phyloP scores from a whole-genome alignment of 495 filamentous ascomycete genomes.

The Aspergillus bertholletiae region DNA sequence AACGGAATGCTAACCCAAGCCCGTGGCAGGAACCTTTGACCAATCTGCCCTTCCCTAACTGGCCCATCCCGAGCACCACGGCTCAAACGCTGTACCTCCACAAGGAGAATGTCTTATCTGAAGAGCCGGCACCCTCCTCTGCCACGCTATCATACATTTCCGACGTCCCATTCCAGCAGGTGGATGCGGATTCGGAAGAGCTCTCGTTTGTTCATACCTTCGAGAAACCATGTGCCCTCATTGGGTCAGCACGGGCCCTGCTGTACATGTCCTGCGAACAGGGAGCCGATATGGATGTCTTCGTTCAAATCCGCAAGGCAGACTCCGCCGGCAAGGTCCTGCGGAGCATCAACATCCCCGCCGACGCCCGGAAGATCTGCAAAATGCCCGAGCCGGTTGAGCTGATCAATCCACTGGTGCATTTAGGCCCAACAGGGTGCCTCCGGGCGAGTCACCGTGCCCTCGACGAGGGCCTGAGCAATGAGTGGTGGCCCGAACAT shows the following conservation, averaged over 20 bases:
- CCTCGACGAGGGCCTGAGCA: no score
- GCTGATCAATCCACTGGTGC: not conserved
- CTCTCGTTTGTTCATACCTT: slow-evolving; percentile 1
- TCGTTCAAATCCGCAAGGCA: slow-evolving; percentile 5
- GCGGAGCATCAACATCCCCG: not conserved
- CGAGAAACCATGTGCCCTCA: not conserved
- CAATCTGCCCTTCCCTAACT: not conserved
- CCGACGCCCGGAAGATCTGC: not conserved
- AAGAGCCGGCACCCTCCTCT: not conserved
- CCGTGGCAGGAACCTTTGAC: no score
- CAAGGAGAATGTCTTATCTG: not conserved
- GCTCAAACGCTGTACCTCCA: not conserved
- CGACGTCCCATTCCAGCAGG: not conserved
- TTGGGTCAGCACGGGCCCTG: not conserved
- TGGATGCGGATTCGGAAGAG: not conserved
- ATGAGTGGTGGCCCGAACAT: no score
- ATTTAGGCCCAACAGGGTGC: slow-evolving; percentile 7
- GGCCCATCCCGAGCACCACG: not conserved
- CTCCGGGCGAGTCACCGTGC: slow-evolving; percentile 1
- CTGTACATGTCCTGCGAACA: slow-evolving; percentile 2
- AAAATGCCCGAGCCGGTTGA: not conserved
- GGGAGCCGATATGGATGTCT: slow-evolving; percentile 10
- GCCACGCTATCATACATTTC: not conserved
- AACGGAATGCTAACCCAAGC: no score
- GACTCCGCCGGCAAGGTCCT: not conserved